Conservation (phyloP, 768 basidiomycete genomes). For the Coprinopsis cinerea region DNA sequence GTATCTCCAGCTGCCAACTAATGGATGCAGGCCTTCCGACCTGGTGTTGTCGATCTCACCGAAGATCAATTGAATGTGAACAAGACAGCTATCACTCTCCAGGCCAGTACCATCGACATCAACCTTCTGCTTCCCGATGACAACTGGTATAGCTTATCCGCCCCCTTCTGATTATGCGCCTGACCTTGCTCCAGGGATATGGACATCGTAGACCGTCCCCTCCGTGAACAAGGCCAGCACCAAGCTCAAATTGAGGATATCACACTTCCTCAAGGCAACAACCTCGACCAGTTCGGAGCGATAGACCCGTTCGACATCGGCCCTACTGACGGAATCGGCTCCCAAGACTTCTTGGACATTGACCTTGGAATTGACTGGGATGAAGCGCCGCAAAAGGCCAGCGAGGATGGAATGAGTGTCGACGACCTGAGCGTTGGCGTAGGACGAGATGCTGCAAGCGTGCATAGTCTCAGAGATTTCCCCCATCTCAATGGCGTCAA, state of each 20-base stretch:
- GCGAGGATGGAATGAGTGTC: conserved; percentile 49
- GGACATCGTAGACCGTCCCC: conserved; percentile 66
- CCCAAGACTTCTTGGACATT: conserved; percentile 68
- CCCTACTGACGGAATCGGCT: conserved; percentile 77
- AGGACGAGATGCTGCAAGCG: conserved; percentile 62
- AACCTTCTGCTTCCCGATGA: too few relatives aligned
- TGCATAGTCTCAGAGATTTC: conserved; percentile 49
- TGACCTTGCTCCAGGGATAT: too few relatives aligned
- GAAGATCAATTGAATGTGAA: too few relatives aligned
- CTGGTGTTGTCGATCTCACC: too few relatives aligned
- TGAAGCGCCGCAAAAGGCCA: conserved; percentile 41
- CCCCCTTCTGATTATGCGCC: too few relatives aligned
- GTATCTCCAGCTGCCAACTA: conserved; percentile 9
- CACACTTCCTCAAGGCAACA: conserved; percentile 74
- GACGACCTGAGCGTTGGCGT: conserved; percentile 66
- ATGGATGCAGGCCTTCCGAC: too few relatives aligned
- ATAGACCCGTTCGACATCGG: conserved; percentile 78
- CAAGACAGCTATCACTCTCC: too few relatives aligned
- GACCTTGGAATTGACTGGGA: conserved; percentile 79
- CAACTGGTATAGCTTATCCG: too few relatives aligned
- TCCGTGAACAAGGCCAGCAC: conserved; percentile 66
- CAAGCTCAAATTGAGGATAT: conserved; percentile 85
- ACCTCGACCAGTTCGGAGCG: conserved; percentile 60
- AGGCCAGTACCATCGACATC: too few relatives aligned
- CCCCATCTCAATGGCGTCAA: conserved; percentile 51